phyloP scores from a whole-genome alignment of 768 basidiomycete species.

The Pulveroboletus frians region DNA sequence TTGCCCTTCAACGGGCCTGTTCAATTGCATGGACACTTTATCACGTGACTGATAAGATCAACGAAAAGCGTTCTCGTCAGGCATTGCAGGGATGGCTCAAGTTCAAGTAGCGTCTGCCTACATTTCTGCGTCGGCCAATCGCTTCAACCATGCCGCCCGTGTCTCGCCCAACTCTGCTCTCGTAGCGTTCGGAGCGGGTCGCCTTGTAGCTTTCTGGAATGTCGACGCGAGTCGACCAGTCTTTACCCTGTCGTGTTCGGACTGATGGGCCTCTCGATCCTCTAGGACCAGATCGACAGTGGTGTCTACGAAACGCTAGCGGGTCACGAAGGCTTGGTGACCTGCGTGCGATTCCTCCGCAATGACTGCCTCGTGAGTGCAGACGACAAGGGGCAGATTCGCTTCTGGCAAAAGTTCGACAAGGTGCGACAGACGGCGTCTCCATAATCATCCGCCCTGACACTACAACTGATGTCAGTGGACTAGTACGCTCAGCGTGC shows the following conservation, averaged over 20 bases:
- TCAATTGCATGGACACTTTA: too few species aligned
- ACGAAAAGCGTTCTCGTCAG: background rate
- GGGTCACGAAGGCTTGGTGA: conserved; percentile 70
- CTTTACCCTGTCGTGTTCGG: background rate
- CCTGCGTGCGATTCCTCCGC: conserved; percentile 65
- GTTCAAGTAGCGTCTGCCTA: conserved; percentile 31
- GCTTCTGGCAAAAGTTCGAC: conserved; percentile 50
- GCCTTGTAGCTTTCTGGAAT: conserved; percentile 57
- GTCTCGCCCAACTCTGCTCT: conserved; percentile 29
- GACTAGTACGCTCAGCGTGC: conserved; percentile 37
- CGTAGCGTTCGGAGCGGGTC: conserved; percentile 55
- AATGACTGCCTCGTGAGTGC: conserved; percentile 56
- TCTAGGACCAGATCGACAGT: conserved; percentile 43
- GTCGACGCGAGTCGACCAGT: conserved; percentile 36
- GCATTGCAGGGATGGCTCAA: conserved; percentile 5
- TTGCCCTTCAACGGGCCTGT: too few species aligned
- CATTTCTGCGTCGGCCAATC: conserved; percentile 45
- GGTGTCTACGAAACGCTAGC: conserved; percentile 68
- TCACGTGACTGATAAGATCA: conserved; percentile 20
- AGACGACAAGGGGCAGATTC: conserved; percentile 68
- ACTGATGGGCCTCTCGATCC: conserved; percentile 4
- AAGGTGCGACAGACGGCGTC: conserved; percentile 13
- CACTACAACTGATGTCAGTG: conserved; percentile 43
- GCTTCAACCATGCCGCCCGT: conserved; percentile 39
- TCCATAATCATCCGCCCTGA: conserved; percentile 10